These are phyloP conservation scores for Limonium bicolor DNA, from an alignment of 148 eudicot genomes.

Conservation along the genomic window DNA sequence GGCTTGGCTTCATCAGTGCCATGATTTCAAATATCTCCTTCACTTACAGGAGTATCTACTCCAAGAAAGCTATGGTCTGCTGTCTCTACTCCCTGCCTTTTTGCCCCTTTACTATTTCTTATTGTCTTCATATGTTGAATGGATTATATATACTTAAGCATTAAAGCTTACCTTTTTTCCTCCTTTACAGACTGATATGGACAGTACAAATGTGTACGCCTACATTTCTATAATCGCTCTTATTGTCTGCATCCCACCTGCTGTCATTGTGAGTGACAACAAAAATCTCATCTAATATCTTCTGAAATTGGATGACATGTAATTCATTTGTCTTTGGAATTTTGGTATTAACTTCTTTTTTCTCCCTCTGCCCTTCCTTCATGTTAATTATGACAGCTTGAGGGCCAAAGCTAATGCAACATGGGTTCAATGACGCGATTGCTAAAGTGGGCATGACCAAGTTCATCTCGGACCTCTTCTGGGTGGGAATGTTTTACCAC, in stretches of 20 bases:
- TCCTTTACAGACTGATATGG: slow-evolving; percentile 91
- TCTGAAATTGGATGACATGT: no score
- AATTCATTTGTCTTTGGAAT: no score
- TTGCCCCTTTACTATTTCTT: background rate
- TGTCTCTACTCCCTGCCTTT: slow-evolving; percentile 1
- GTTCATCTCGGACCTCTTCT: slow-evolving; percentile 74
- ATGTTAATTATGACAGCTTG: slow-evolving; percentile 27
- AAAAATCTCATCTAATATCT: no score
- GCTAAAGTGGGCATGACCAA: slow-evolving; percentile 89
- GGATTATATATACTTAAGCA: no score
- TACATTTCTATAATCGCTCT: slow-evolving; percentile 95
- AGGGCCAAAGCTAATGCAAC: slow-evolving; percentile 78
- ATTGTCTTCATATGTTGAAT: background rate
- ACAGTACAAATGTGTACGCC: slow-evolving; percentile 94
- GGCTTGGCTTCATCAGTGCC: slow-evolving; percentile 89
- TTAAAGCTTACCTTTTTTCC: background rate
- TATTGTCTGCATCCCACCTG: slow-evolving; percentile 86
- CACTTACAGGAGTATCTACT: slow-evolving; percentile 97
- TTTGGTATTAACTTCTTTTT: background rate
- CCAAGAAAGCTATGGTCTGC: slow-evolving; percentile 99
- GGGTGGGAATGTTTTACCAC: slow-evolving; percentile 99
- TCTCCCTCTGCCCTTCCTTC: background rate
- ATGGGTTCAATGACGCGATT: slow-evolving; percentile 82
- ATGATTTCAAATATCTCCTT: slow-evolving; percentile 98
- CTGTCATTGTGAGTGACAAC: slow-evolving; percentile 60